Evolutionary conservation across 2,329 filamentous ascomycete species (phyloP), one percentile per base, ranked within the genome.

Genomic region (Neofusicoccum laricinum): DNA sequence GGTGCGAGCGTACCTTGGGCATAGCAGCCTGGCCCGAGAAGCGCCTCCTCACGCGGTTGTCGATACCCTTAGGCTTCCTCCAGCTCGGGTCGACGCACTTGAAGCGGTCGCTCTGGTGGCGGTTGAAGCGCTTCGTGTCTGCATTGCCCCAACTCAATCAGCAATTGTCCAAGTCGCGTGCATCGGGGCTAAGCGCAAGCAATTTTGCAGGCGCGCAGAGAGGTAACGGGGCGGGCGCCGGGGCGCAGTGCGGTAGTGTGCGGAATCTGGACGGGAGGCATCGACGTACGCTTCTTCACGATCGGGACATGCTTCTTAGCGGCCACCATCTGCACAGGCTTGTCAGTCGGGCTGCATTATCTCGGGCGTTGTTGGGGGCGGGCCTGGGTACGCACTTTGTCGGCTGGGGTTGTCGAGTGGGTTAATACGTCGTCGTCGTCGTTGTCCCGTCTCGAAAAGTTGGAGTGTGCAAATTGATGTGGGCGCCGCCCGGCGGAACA

Each of bases 21-120:
- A 99, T 98, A 78, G 89, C 88, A 83, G 90, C 90, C 85, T 91
- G 92, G 79, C 95, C 92, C 85, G 92, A 93, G 88, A 99, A 99
- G 74, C 95, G 92, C 87, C 95, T 89, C 81, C 95, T 91, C 80
- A 99, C 94, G 78, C 91, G 86, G 87, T 93, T 96, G 86, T 99
- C 95, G 84, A 99, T 99, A 92, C 95, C 95, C 92, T 99, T 99
- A 75, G 95, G 95, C 88, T 98, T 99, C 85, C 95, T 91, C 95
- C 95, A 99, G 87, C 88, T 90, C 73, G 90, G 81, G 79, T 86
- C 89, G 74, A 98, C 89, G 80, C 95, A 90, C 86, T 89, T 97
- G 87, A 96, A 99, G 81, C 90, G 90, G 84, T 98, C 95, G 83
- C 88, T 91, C 89, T 99, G 95, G 86, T 99, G 95, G 81, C 95